Conservation (phyloP, 2,329 filamentous ascomycete species). For the Ophiostoma perfectum region DNA sequence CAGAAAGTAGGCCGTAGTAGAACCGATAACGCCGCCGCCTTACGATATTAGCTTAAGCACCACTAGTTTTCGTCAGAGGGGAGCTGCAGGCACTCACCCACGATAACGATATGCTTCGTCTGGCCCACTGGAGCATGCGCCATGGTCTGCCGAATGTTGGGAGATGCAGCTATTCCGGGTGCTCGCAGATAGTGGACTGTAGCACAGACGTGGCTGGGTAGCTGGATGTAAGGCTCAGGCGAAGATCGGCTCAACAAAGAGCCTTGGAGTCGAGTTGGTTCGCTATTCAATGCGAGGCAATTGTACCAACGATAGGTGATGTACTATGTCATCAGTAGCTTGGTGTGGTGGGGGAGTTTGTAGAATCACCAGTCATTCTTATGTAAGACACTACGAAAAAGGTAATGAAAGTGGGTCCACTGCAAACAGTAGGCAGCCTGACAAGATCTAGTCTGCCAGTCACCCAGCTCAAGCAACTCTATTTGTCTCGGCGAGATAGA, state of each 20-base stretch:
- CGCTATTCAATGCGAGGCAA: too few species aligned
- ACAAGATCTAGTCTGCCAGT: too few species aligned
- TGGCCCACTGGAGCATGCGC: constrained; percentile 13
- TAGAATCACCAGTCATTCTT: not conserved
- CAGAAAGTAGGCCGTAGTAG: constrained; percentile 84
- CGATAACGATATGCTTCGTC: constrained; percentile 37
- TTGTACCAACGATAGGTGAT: not conserved
- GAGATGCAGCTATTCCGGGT: too few species aligned
- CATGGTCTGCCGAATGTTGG: constrained; percentile 14
- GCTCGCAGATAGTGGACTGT: not conserved
- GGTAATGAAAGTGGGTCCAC: not conserved
- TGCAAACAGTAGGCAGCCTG: too few species aligned
- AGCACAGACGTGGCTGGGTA: not conserved
- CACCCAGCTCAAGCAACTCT: too few species aligned
- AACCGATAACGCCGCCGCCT: constrained; percentile 88
- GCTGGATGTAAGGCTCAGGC: not conserved
- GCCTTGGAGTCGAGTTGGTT: not conserved
- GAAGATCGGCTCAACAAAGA: not conserved
- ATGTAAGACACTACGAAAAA: not conserved
- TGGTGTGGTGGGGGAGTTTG: not conserved
- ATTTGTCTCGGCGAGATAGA: too few species aligned
- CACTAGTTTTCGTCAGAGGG: constrained; percentile 11
- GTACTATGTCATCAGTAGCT: not conserved
- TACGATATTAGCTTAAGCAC: constrained; percentile 32
- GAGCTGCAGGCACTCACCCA: constrained; percentile 33